Evolutionary conservation across 2,329 filamentous ascomycete genomes (phyloP).

Genomic region (Cytospora leucostoma): DNA sequence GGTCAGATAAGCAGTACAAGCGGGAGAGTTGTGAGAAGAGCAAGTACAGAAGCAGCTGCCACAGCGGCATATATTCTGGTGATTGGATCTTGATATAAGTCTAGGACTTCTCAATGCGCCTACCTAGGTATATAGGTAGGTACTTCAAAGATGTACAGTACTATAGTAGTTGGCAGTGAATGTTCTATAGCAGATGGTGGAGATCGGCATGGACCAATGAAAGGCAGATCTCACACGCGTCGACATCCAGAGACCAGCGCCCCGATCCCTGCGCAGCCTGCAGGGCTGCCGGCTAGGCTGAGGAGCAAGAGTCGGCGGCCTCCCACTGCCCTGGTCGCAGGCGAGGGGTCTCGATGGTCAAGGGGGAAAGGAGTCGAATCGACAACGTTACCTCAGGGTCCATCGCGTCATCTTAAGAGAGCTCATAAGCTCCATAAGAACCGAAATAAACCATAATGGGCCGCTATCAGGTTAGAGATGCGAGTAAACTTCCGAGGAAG

Average conservation of each 20-base stretch:
- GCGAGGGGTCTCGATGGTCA: slow-evolving; percentile 14
- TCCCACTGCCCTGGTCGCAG: slow-evolving; percentile 9
- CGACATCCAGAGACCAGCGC: slow-evolving; percentile 17
- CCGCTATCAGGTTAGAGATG: slow-evolving; percentile 36
- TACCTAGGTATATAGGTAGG: no score
- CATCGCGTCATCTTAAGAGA: slow-evolving; percentile 38
- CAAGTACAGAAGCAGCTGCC: not conserved
- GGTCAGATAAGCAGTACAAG: not conserved
- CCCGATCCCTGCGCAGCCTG: slow-evolving; percentile 7
- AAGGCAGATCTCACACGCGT: slow-evolving; percentile 13
- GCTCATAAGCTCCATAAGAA: slow-evolving; percentile 40
- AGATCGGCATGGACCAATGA: slow-evolving; percentile 20
- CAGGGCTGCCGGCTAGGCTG: slow-evolving; percentile 23
- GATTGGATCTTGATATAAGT: not conserved
- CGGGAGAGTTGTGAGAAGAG: not conserved
- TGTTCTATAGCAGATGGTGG: not conserved
- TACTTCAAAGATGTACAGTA: not conserved
- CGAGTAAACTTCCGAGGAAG: slow-evolving; percentile 47
- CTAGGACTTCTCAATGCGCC: no score
- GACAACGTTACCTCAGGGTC: slow-evolving; percentile 27
- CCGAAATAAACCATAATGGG: slow-evolving; percentile 40
- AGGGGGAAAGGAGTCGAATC: slow-evolving; percentile 7
- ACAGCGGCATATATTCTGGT: not conserved
- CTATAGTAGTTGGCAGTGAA: not conserved
- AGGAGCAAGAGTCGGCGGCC: slow-evolving; percentile 22